A percentile compares a stretch with the other conserved stretches of the same genome.
phyloP scores from a whole-genome alignment of 768 basidiomycete genomes.

The Termitomyces sp. region DNA sequence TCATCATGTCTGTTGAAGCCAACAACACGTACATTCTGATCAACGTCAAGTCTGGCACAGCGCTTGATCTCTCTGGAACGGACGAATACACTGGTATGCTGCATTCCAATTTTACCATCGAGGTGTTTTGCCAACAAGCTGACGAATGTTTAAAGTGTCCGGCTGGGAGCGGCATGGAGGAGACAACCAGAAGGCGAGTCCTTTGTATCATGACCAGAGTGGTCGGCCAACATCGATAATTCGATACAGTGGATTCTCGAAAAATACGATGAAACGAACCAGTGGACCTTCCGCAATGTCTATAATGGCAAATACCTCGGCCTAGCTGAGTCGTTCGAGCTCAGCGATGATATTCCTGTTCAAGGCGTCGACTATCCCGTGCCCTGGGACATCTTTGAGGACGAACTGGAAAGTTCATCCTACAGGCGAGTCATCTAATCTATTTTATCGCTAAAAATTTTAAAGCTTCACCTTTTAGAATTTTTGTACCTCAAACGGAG shows the following conservation, averaged over 20 bases:
- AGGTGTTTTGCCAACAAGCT: not conserved
- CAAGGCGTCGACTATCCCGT: constrained; percentile 6
- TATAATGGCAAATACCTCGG: constrained; percentile 14
- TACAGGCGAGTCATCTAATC: constrained; percentile 11
- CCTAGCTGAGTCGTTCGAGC: not conserved
- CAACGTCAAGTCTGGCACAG: constrained; percentile 30
- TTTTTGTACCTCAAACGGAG: not conserved
- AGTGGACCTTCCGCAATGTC: constrained; percentile 16
- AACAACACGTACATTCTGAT: constrained; percentile 12
- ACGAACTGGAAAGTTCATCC: constrained; percentile 4
- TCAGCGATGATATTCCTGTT: constrained; percentile 7
- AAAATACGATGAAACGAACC: not conserved
- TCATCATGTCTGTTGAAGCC: constrained; percentile 13
- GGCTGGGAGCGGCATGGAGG: constrained; percentile 33
- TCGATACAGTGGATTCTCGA: constrained; percentile 15
- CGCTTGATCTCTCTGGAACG: constrained; percentile 42
- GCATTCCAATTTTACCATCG: not conserved
- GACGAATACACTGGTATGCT: constrained; percentile 30
- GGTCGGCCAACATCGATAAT: not conserved
- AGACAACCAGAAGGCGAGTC: constrained; percentile 34
- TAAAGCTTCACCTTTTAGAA: not conserved
- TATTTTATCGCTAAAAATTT: not conserved
- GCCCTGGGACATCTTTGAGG: constrained; percentile 17
- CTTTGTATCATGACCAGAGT: not conserved
- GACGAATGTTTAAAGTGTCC: constrained; percentile 25